Evolutionary conservation across 441 rosid genomes (phyloP), one percentile per base, ranked within the genome.

Genomic region (Populus hybrid): DNA sequence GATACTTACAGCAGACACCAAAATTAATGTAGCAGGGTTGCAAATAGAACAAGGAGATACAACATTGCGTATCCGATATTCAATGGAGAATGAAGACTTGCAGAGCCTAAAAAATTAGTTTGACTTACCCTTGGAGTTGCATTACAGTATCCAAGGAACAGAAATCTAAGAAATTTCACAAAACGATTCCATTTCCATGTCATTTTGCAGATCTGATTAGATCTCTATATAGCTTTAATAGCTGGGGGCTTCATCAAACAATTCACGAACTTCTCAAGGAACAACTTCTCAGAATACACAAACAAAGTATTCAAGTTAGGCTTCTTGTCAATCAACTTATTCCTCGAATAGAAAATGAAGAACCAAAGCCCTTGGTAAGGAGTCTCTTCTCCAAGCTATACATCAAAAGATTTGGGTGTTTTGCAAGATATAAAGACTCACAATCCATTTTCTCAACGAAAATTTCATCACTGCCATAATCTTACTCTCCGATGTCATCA

Each of bases 381-480:
- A 29, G 31, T 29, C 31, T 29, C 31, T 29, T 29, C 59, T 78
- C 73, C 66, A 80, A 81, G 82, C 86, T 76, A 1, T 31, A 8
- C 9, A 67, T 2, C 2, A 80, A 4, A 20, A 81, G 35, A 2
- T 10, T 0, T 9, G 86, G 86, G n/a, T 2, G 5, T 1, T 20
- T 21, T 14, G 53, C 50, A 28, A 84, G 18, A 61, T 2, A 6
- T 3, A 72, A 70, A 64, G 79, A 16, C 38, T 74, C 73, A 64
- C 38, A 59, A 31, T 79, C 82, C 82, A 81, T 23, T 36, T 77
- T 40, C 68, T 78, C 72, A 42, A 85, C 78, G 50, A 78, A 74
- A 24, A 69, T n/a, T 78, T 77, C 84, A 80, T 82, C 24, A 35
- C 72, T 1, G 18, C 75, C 72, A 14, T 20, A 8, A 82, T 73